Percentiles rank a stretch among this genome's conserved stretches.
Evolutionary conservation across 192 early-diverging fungal genomes (phyloP).

Genomic region (Coemansia sp.): DNA sequence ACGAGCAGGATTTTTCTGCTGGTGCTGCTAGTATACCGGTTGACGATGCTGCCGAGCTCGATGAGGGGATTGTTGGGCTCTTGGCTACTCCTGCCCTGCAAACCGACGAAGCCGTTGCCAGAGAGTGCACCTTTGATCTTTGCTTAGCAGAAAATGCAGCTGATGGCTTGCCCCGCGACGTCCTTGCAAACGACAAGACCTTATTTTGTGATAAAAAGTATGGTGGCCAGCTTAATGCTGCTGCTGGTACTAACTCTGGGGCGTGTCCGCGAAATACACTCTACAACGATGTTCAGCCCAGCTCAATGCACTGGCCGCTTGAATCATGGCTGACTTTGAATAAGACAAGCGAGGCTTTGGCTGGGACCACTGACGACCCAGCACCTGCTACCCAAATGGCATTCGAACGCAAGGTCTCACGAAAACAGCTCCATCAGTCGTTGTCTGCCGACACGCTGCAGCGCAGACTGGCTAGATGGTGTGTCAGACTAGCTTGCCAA

Average conservation of each 20-base stretch:
- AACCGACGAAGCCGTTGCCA: neutral
- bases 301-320: neutral
- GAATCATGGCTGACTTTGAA: neutral
- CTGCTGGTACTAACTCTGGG: neutral
- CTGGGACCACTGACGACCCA: neutral
- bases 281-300: neutral
- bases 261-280: neutral
- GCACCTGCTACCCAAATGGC: neutral
- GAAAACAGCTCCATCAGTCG: constrained; percentile 27
- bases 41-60: neutral
- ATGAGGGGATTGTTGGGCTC: neutral
- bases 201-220: neutral
- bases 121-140: neutral
- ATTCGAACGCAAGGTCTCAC: constrained; percentile 23
- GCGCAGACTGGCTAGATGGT: constrained; percentile 31
- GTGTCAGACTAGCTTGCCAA: constrained; percentile 7
- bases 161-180: neutral
- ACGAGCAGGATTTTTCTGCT: constrained; percentile 19
- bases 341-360: neutral
- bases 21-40: constrained; percentile 8
- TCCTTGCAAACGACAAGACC: neutral
- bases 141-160: neutral
- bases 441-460: constrained; percentile 24
- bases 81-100: neutral
- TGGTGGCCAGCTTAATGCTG: neutral